Evolutionary conservation across 2,329 filamentous ascomycete species (phyloP).

Genomic region (Lasiodiplodia sp.): DNA sequence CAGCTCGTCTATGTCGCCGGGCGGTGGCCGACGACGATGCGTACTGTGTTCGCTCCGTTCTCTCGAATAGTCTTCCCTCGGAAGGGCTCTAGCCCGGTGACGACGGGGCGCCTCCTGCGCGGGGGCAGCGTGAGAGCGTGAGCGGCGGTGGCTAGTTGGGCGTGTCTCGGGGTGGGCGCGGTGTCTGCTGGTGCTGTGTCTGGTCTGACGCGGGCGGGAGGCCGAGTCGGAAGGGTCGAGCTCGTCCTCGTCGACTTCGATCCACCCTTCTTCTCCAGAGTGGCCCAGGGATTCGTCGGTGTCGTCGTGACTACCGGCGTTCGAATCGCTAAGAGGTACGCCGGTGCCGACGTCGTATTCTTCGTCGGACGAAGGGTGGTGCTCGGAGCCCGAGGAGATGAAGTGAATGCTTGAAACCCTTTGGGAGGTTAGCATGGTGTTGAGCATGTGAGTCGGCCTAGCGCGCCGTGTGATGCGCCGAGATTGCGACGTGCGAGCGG

Average conservation of each 20-base stretch:
- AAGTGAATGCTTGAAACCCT: conserved; percentile 48
- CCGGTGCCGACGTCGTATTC: conserved; percentile 39
- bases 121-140: conserved; percentile 33
- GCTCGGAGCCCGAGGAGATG: conserved; percentile 47
- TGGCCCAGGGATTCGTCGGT: conserved; percentile 40
- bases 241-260: conserved; percentile 50
- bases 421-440: conserved; percentile 32
- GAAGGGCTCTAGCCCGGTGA: conserved; percentile 32
- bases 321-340: conserved; percentile 36
- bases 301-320: conserved; percentile 42
- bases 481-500: conserved; percentile 41
- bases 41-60: conserved; percentile 35
- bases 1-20: conserved; percentile 51
- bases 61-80: conserved; percentile 41
- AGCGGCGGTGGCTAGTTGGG: conserved; percentile 43
- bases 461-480: conserved; percentile 37
- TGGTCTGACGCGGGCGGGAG: conserved; percentile 47
- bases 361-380: conserved; percentile 41
- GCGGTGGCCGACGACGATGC: conserved; percentile 40
- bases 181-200: conserved; percentile 35
- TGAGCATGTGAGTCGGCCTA: conserved; percentile 34
- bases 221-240: conserved; percentile 60
- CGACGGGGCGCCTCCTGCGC: conserved; percentile 34
- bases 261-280: conserved; percentile 38
- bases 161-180: conserved; percentile 43